Evolutionary conservation across 306 rosid genomes (phyloP).

Genomic region (Lathyrus oleraceus): DNA sequence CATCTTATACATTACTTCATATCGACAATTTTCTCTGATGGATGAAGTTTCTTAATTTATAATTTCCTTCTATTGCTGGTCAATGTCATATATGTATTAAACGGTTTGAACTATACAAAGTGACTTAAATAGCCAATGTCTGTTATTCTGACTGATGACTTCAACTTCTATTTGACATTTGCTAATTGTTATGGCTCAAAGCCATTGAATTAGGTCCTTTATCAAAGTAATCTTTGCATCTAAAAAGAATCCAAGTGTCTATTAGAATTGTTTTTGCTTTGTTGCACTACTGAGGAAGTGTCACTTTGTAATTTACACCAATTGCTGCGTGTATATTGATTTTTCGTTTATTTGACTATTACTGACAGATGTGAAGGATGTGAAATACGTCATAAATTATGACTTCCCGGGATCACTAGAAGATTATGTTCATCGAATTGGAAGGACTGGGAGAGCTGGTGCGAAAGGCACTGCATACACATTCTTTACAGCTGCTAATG

Average conservation of each 20-base stretch:
- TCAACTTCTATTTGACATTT: not conserved
- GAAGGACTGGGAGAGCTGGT: conserved; percentile 98
- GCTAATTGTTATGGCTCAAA: not conserved
- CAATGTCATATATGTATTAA: conserved; percentile 10
- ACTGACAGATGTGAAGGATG: conserved; percentile 88
- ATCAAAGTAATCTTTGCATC: not conserved
- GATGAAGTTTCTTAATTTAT: not conserved
- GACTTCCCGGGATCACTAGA: conserved; percentile 99
- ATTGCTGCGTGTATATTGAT: conserved; percentile 2
- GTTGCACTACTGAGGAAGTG: conserved; percentile 3
- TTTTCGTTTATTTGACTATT: conserved; percentile 32
- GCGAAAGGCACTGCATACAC: conserved; percentile 99
- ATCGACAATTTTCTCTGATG: conserved; percentile 6
- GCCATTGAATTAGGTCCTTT: not conserved
- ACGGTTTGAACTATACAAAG: not conserved
- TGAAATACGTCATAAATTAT: conserved; percentile 84
- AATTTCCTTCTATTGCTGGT: conserved; percentile 13
- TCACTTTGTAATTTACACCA: not conserved
- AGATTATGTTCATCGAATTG: conserved; percentile 96
- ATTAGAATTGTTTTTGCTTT: not conserved
- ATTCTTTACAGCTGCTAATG: conserved; percentile 94
- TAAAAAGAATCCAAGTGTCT: not conserved
- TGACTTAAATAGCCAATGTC: not conserved
- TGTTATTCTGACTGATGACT: conserved; percentile 1
- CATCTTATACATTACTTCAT: not conserved